Base-by-base conservation (phyloP, 306 rosid genomes). In the Sicyos baderoa region DNA sequence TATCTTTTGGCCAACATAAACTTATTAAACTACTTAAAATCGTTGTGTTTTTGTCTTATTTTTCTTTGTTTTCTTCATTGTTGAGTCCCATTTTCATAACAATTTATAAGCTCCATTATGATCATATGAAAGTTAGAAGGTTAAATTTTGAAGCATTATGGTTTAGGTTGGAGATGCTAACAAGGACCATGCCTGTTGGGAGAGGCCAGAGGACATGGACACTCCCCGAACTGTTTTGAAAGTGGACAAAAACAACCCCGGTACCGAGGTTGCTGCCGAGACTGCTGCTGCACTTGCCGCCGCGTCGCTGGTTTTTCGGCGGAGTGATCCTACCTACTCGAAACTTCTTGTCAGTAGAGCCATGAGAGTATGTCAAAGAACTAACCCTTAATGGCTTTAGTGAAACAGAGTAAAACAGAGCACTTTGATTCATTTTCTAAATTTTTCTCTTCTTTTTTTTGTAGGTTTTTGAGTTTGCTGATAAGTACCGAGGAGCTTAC, bases 161-260 rank as follows among this genome's bases (percentile, higher is more conserved):
- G 2, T 55, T 55, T 55, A 91, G 97, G 98, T 92, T 45, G 97
- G 97, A 4, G 87, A 91, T 73, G 97, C 96, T 10, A 85, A 74
- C 75, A 82, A 78, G 73, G 97, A 91, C 82, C 97, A 91, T 19
- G 87, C 96, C 57, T 91, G 97, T 63, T 89, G 97, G 97, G 97
- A 91, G 79, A 81, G 97, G 47, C 96, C 96, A 5, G 97, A 91
- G 55, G 97, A 91, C 62, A 91, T 91, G 97, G 97, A 91, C 47
- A 91, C 97, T 17, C 95, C 90, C n/a, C 84, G 96, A 69, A 91
- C 42, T 76, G 96, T 89, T 7, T 82, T 69, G 64, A 91, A 89
- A 83, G 79, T 91, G 1, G 97, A 91, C 48, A 80, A 42, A 15
- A 85, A 76, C 81, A 81, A 77, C 72, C 97, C 97, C 6, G 97